Conservation (phyloP, 2,329 filamentous ascomycete genomes). For the Scedosporium boydii region DNA sequence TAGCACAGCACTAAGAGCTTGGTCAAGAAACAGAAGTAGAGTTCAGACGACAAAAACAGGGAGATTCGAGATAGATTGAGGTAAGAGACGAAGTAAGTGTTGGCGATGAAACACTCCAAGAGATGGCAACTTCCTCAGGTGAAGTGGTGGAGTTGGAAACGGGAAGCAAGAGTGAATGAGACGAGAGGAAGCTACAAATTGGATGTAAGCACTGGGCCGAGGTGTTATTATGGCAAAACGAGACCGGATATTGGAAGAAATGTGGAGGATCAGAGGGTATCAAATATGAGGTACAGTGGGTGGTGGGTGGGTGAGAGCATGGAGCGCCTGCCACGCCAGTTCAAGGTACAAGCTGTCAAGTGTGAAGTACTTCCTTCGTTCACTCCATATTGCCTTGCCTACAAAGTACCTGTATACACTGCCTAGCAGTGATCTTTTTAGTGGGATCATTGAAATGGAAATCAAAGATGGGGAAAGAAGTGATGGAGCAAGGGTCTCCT, state of each 20-base stretch:
- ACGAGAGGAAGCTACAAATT: not conserved
- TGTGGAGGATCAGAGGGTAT: not conserved
- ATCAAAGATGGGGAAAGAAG: not conserved
- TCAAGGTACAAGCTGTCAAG: no score
- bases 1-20: not conserved
- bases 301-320: no score
- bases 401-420: not conserved
- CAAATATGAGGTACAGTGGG: not conserved
- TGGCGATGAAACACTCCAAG: conserved; percentile 4
- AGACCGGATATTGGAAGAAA: conserved; percentile 2
- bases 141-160: not conserved
- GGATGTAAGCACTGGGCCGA: conserved; percentile 1
- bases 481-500: not conserved
- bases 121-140: not conserved
- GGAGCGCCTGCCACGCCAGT: no score
- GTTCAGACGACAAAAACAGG: not conserved
- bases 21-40: not conserved
- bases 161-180: not conserved
- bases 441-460: not conserved
- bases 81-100: conserved; percentile 1
- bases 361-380: not conserved
- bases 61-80: not conserved
- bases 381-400: not conserved
- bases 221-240: conserved; percentile 7
- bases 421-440: not conserved